These are phyloP conservation scores for Salinomyces thailandicus DNA, from an alignment of 2,329 filamentous ascomycete species.

Conservation along the genomic window DNA sequence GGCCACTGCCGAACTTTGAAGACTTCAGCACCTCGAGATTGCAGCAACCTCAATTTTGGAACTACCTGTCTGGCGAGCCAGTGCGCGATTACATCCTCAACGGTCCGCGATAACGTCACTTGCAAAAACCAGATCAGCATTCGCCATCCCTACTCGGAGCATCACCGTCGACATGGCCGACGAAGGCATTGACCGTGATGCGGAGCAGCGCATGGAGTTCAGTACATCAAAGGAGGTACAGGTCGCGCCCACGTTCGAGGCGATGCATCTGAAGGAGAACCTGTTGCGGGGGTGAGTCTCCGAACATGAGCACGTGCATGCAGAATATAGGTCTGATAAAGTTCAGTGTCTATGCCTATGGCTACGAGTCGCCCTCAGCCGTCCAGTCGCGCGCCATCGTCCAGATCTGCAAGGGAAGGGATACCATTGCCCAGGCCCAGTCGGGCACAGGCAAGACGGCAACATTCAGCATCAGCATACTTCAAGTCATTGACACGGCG, in stretches of 20 bases:
- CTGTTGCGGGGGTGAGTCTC: conserved; percentile 49
- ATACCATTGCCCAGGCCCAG: conserved; percentile 96
- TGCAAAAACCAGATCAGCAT: too few relatives aligned
- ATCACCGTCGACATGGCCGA: conserved; percentile 66
- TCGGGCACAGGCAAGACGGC: conserved; percentile 99
- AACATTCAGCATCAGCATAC: conserved; percentile 97
- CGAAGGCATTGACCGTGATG: conserved; percentile 72
- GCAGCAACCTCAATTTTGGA: too few relatives aligned
- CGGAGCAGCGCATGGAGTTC: conserved; percentile 96
- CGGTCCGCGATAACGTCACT: too few relatives aligned
- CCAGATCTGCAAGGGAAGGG: conserved; percentile 96
- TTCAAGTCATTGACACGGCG: conserved; percentile 94
- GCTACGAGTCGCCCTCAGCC: conserved; percentile 94
- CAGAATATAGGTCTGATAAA: conserved; percentile 35
- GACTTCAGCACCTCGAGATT: too few relatives aligned
- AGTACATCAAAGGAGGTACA: conserved; percentile 96
- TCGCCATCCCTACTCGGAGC: too few relatives aligned
- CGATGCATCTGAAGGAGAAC: conserved; percentile 96
- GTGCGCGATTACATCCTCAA: too few relatives aligned
- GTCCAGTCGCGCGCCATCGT: conserved; percentile 98
- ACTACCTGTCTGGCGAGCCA: too few relatives aligned
- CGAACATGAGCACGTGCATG: background rate
- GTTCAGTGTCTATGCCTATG: conserved; percentile 83
- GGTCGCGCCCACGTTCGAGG: conserved; percentile 74
- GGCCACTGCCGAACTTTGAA: too few relatives aligned